Conservation (phyloP, 345 rosid species). For the Populus ilicifolia region DNA sequence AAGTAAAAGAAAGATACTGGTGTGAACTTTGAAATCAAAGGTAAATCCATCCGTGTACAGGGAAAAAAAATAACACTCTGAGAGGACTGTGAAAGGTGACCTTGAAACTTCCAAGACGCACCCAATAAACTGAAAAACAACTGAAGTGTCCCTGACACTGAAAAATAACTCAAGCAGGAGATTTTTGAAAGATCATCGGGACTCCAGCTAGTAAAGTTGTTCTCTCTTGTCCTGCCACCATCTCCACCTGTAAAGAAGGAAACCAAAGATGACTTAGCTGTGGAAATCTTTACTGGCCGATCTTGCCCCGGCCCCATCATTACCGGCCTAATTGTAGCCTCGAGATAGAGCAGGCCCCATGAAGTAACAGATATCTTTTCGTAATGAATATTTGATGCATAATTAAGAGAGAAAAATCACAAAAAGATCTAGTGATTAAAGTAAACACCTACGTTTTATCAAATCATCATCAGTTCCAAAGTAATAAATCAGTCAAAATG, state of each 20-base stretch:
- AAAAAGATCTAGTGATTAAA: no score
- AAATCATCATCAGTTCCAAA: no score
- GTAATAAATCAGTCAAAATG: no score
- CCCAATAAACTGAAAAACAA: background rate
- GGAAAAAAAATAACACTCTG: background rate
- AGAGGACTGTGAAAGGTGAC: background rate
- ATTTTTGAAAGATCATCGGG: background rate
- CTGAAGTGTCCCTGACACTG: slow-evolving; percentile 20
- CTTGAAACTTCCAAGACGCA: slow-evolving; percentile 1
- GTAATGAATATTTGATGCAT: background rate
- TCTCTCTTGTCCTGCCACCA: slow-evolving; percentile 67
- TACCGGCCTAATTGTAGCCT: background rate
- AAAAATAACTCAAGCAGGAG: background rate
- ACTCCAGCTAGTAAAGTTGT: slow-evolving; percentile 42
- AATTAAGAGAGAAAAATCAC: no score
- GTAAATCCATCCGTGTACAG: slow-evolving; percentile 14
- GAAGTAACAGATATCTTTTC: background rate
- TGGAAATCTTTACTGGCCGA: background rate
- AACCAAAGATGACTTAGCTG: background rate
- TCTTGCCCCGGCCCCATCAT: background rate
- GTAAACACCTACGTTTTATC: background rate
- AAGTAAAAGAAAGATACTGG: background rate
- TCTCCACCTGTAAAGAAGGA: slow-evolving; percentile 58
- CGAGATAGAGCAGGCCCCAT: background rate
- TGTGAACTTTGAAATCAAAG: slow-evolving; percentile 9